Percentiles rank a stretch among this genome's conserved stretches.
phyloP scores from a whole-genome alignment of 139 green algal genomes.

The Volvox africanus region DNA sequence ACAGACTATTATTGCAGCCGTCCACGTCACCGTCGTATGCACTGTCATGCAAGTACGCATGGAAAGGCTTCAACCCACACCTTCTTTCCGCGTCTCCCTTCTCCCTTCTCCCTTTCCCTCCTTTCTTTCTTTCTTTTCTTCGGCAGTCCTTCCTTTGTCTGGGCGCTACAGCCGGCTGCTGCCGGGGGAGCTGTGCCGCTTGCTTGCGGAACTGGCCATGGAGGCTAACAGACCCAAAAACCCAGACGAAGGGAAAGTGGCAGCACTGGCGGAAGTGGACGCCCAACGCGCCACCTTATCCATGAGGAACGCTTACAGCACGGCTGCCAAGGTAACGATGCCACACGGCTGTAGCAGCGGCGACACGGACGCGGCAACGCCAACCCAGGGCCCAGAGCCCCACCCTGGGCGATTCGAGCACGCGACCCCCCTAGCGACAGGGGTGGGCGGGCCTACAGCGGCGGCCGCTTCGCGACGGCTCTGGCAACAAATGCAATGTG shows the following conservation, averaged over 20 bases:
- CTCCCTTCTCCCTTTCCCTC: not conserved
- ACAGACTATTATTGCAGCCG: no score
- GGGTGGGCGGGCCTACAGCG: not conserved
- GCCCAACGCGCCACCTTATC: not conserved
- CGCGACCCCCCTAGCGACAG: not conserved
- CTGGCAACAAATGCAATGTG: not conserved
- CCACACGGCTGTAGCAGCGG: not conserved
- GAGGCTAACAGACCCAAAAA: conserved; percentile 41
- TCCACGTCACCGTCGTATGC: no score
- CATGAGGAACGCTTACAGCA: not conserved
- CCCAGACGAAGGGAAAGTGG: conserved; percentile 57
- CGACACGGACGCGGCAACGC: not conserved
- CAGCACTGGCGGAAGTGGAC: not conserved
- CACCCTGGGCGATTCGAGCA: not conserved
- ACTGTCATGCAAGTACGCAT: no score
- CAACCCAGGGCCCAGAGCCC: not conserved
- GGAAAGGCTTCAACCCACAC: no score
- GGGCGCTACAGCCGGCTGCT: conserved; percentile 23
- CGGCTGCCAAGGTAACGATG: not conserved
- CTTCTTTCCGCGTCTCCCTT: no score
- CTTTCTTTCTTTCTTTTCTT: not conserved
- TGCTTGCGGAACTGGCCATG: not conserved
- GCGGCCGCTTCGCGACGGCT: not conserved
- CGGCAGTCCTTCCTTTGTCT: not conserved
- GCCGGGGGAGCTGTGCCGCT: not conserved